Evolutionary conservation across 2,329 filamentous ascomycete genomes (phyloP), one percentile per base, ranked within the genome.

Genomic region (Keithomyces neogunnii): DNA sequence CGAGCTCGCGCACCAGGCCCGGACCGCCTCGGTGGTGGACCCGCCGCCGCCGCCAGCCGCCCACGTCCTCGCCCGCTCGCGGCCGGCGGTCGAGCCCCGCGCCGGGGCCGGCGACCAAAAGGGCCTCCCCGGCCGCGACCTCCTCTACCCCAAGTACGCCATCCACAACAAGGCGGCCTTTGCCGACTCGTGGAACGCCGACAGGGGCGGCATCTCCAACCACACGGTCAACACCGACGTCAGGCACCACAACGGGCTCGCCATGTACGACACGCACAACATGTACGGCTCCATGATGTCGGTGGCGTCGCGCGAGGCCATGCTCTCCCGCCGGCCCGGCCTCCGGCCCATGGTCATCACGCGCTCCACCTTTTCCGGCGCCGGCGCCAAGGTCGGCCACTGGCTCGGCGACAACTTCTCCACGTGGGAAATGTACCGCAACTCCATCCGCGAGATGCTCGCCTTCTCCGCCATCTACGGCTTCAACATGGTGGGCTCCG

Each of bases 271-370:
- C 62, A 81, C 88, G 30, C 89, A 95, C 73, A 93, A 88, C 61
- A 69, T 93, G 1, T 92, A 77, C 60, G 88, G 88, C 1, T 77
- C 87, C 60, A 82, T 85, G 63, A 87, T 91, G 57, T 73, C 89
- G 51, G 86, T 86, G 53, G 86, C 87, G 8, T 93, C 89, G 0
- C 89, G 89, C 62, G 71, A 85, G 45, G 86, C 82, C 52, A 78
- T 93, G 33, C 70, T 84, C 3, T 65, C 73, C 2, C 73, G 88
- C 19, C 80, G 81, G 53, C 81, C 85, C 0, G 74, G 70, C 11
- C 86, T 87, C 64, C 82, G 89, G 0, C 89, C 89, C 0, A 88
- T 95, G 68, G 86, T 95, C 62, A 89, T 95, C 60, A 87, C 86
- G 0, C 83, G 89, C 13, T 88, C 85, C 39, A 93, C 88, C 1